A percentile compares a stretch with the other conserved stretches of the same genome.
Evolutionary conservation across 2,329 filamentous ascomycete genomes (phyloP).

Genomic region (Cordyceps tenuipes): DNA sequence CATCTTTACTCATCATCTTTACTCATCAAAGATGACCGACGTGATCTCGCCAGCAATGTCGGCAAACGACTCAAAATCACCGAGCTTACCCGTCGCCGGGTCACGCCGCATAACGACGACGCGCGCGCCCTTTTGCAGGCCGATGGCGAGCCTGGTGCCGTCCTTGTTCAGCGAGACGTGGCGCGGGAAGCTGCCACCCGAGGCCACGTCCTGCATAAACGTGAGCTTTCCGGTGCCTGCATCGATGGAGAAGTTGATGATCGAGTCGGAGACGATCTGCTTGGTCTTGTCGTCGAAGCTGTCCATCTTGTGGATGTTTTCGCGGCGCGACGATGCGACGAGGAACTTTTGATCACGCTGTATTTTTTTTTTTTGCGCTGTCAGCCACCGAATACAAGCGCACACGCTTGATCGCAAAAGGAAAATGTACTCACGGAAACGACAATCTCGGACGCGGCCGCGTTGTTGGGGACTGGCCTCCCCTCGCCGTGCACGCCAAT

Average conservation of each 20-base stretch:
- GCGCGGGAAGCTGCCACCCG: slow-evolving; percentile 57
- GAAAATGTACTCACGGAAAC: slow-evolving; percentile 43
- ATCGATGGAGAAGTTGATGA: slow-evolving; percentile 55
- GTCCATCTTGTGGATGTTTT: slow-evolving; percentile 42
- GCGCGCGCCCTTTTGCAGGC: slow-evolving; percentile 50
- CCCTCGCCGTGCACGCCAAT: slow-evolving; percentile 40
- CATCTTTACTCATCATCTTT: slow-evolving; percentile 15
- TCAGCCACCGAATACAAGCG: not conserved
- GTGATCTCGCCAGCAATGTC: slow-evolving; percentile 37
- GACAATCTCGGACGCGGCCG: slow-evolving; percentile 46
- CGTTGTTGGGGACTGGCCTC: slow-evolving; percentile 30
- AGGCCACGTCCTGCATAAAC: slow-evolving; percentile 49
- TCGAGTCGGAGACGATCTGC: slow-evolving; percentile 49
- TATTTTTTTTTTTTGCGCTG: not conserved
- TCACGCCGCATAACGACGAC: slow-evolving; percentile 57
- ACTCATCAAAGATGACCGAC: slow-evolving; percentile 40
- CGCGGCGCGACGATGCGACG: slow-evolving; percentile 60
- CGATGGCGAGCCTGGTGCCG: slow-evolving; percentile 57
- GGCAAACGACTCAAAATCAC: slow-evolving; percentile 33
- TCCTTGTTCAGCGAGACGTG: slow-evolving; percentile 59
- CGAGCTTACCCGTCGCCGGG: slow-evolving; percentile 48
- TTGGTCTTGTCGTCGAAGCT: slow-evolving; percentile 34
- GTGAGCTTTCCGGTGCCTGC: slow-evolving; percentile 43
- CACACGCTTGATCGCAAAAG: not conserved
- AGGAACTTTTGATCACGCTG: slow-evolving; percentile 55